Evolutionary conservation across 2,329 filamentous ascomycete genomes (phyloP).

Genomic region (Neoascochyta sp.): DNA sequence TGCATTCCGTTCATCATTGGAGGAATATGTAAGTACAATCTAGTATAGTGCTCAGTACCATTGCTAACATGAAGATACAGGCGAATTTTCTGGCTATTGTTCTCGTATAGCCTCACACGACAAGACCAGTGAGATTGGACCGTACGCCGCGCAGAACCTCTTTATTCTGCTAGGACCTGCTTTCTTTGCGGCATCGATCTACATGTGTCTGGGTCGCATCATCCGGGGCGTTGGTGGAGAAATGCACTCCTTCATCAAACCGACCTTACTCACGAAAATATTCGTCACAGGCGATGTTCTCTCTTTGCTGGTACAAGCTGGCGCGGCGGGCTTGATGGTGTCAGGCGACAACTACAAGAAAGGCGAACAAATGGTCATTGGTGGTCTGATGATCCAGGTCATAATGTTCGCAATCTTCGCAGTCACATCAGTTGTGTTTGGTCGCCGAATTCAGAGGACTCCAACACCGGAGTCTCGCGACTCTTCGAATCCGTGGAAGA

Average conservation of each 20-base stretch:
- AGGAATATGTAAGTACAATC: conserved; percentile 42
- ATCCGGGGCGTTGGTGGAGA: conserved; percentile 38
- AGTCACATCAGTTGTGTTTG: conserved; percentile 8
- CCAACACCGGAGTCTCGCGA: conserved; percentile 8
- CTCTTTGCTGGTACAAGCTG: conserved; percentile 43
- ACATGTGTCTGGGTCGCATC: conserved; percentile 47
- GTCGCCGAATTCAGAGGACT: conserved; percentile 3
- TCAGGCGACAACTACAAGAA: conserved; percentile 23
- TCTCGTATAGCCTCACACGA: conserved; percentile 40
- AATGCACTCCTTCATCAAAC: conserved; percentile 34
- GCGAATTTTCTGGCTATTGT: conserved; percentile 51
- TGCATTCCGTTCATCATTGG: conserved; percentile 50
- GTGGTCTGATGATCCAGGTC: conserved; percentile 46
- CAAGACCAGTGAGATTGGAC: conserved; percentile 34
- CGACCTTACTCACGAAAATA: conserved; percentile 40
- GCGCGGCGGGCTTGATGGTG: conserved; percentile 40
- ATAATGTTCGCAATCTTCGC: conserved; percentile 49
- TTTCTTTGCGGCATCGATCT: conserved; percentile 46
- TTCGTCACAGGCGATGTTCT: conserved; percentile 45
- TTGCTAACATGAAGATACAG: conserved; percentile 23
- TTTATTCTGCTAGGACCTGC: conserved; percentile 45
- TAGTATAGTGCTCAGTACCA: background rate
- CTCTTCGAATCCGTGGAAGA: conserved; percentile 15
- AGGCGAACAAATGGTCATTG: conserved; percentile 39
- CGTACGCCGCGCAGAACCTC: conserved; percentile 42